Percentiles rank a stretch among this genome's conserved stretches.
Evolutionary conservation across 208 protist species (phyloP).

Genomic region (Porcisia hertigi): DNA sequence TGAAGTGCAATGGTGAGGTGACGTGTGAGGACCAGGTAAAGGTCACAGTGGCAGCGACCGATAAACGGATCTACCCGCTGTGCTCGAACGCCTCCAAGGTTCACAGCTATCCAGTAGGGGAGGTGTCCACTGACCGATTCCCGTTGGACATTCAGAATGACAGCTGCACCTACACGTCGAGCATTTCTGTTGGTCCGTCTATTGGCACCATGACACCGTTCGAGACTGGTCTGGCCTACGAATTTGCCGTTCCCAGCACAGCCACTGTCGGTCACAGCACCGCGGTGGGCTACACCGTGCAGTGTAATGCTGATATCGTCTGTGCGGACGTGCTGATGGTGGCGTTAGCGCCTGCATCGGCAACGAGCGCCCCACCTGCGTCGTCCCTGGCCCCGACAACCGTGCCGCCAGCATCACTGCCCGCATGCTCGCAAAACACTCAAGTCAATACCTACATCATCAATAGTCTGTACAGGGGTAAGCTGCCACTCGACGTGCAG

Average conservation of each 20-base stretch:
- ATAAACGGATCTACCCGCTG: neutral
- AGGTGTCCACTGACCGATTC: constrained; percentile 20
- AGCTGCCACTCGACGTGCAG: constrained; percentile 33
- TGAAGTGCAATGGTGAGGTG: too few species aligned
- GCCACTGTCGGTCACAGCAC: constrained; percentile 20
- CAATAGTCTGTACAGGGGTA: constrained; percentile 19
- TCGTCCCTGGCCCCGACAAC: constrained; percentile 5
- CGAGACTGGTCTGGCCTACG: constrained; percentile 19
- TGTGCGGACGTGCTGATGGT: constrained; percentile 43
- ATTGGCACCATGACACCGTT: constrained; percentile 27
- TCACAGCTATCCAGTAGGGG: constrained; percentile 25
- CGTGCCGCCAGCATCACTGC: constrained; percentile 9
- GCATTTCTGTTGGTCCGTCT: constrained; percentile 18
- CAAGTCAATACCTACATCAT: constrained; percentile 33
- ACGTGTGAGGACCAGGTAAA: too few species aligned
- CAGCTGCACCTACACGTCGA: constrained; percentile 34
- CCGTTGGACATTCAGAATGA: constrained; percentile 34
- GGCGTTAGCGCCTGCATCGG: constrained; percentile 5
- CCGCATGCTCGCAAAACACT: constrained; percentile 30
- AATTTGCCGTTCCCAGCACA: constrained; percentile 21
- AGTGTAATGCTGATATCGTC: constrained; percentile 34
- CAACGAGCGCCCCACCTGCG: constrained; percentile 1
- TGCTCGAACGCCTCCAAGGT: constrained; percentile 28
- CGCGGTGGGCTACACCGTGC: constrained; percentile 32
- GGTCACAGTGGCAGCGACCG: too few species aligned